These are phyloP conservation scores for Tricholoma hemisulphureum DNA, from an alignment of 768 basidiomycete species.

Conservation along the genomic window DNA sequence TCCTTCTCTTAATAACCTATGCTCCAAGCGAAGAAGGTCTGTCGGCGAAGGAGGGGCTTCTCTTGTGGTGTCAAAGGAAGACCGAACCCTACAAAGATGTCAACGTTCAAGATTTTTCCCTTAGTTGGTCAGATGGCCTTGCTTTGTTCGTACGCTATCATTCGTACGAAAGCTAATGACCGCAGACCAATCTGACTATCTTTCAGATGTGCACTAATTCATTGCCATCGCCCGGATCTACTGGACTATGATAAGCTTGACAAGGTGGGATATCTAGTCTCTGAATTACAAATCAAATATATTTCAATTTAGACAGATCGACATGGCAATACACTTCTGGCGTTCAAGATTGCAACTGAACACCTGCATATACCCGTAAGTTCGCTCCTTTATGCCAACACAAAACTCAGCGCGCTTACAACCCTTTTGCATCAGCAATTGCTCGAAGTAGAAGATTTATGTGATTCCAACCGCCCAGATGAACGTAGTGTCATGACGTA, in stretches of 20 bases:
- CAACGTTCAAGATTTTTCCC: conserved; percentile 89
- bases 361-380: conserved; percentile 88
- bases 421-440: conserved; percentile 61
- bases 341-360: conserved; percentile 85
- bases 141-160: conserved; percentile 67
- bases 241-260: conserved; percentile 85
- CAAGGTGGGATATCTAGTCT: conserved; percentile 51
- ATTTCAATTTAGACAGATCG: conserved; percentile 57
- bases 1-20: conserved; percentile 12
- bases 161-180: conserved; percentile 1
- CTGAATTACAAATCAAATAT: not conserved
- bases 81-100: conserved; percentile 90
- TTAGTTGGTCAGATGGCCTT: conserved; percentile 92
- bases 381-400: conserved; percentile 10
- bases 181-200: conserved; percentile 6
- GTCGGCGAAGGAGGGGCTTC: conserved; percentile 95
- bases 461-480: conserved; percentile 84
- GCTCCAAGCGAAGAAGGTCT: conserved; percentile 86
- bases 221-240: conserved; percentile 94
- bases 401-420: not conserved
- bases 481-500: conserved; percentile 99
- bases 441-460: conserved; percentile 94
- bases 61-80: conserved; percentile 98
- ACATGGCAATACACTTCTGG: conserved; percentile 80
- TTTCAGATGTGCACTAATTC: conserved; percentile 90